These are phyloP conservation scores for Sphagnum magellanicum DNA, from an alignment of 228 moss, liverwort and hornwort genomes.

Conservation along the genomic window DNA sequence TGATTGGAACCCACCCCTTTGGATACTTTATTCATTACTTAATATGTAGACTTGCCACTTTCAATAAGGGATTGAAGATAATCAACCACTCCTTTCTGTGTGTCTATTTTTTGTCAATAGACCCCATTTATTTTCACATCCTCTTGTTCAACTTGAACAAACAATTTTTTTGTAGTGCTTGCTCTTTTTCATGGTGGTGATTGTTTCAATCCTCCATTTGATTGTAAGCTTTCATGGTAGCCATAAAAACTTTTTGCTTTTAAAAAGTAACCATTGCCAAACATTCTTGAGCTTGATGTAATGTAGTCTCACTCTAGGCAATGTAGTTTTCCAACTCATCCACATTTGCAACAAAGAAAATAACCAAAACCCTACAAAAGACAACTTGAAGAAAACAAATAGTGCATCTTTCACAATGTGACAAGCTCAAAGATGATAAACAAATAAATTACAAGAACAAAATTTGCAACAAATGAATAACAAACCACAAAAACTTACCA, in stretches of 20 bases:
- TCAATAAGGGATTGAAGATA: not conserved
- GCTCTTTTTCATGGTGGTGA: not conserved
- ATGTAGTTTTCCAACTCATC: not conserved
- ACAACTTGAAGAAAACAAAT: too few species aligned
- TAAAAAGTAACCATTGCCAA: not conserved
- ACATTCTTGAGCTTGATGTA: not conserved
- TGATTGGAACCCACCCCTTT: not conserved
- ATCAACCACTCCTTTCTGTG: not conserved
- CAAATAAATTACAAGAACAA: not conserved
- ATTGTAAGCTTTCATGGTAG: not conserved
- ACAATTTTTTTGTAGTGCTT: not conserved
- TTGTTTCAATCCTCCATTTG: not conserved
- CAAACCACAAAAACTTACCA: not conserved
- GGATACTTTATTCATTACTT: too few species aligned
- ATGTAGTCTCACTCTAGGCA: not conserved
- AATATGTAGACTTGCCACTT: not conserved
- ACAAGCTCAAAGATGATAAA: not conserved
- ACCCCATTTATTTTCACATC: not conserved
- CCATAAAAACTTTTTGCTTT: not conserved
- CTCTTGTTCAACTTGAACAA: not conserved
- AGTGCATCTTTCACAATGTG: too few species aligned
- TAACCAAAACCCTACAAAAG: too few species aligned
- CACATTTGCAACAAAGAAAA: not conserved
- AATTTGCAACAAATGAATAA: not conserved
- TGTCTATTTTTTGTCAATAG: not conserved